phyloP scores from a whole-genome alignment of 768 basidiomycete genomes.

The Naematelia encephala region DNA sequence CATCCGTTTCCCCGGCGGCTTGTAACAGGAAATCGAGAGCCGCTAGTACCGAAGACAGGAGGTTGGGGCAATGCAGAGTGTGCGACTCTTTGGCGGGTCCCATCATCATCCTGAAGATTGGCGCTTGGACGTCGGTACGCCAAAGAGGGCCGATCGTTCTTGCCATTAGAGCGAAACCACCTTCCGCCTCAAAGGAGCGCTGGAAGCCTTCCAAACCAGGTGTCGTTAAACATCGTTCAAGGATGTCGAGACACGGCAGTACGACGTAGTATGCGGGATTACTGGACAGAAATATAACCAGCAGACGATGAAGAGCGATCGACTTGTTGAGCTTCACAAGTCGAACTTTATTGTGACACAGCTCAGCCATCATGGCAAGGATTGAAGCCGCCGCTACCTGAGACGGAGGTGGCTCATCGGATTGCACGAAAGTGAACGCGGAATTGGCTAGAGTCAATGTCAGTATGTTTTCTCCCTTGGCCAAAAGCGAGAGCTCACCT shows the following conservation, averaged over 20 bases:
- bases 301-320: constrained; percentile 74
- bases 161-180: constrained; percentile 76
- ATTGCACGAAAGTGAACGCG: constrained; percentile 7
- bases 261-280: constrained; percentile 60
- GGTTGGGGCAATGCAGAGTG: constrained; percentile 25
- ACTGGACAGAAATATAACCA: constrained; percentile 73
- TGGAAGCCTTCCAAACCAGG: constrained; percentile 68
- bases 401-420: constrained; percentile 27
- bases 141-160: constrained; percentile 65
- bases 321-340: constrained; percentile 68
- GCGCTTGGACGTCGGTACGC: constrained; percentile 65
- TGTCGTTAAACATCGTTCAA: constrained; percentile 49
- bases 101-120: constrained; percentile 67
- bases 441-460: constrained; percentile 10
- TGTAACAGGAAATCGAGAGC: constrained; percentile 63
- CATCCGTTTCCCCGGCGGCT: constrained; percentile 30
- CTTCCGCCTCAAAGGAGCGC: constrained; percentile 77
- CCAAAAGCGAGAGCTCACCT: constrained; percentile 54
- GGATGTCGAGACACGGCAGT: constrained; percentile 39
- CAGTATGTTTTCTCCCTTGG: constrained; percentile 44
- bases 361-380: constrained; percentile 62
- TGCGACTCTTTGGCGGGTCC: constrained; percentile 50
- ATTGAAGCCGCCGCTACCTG: constrained; percentile 53
- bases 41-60: constrained; percentile 68
- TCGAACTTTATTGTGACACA: constrained; percentile 59